phyloP scores from a whole-genome alignment of 805 yeast species.

The Saccharomycopsis amapae region DNA sequence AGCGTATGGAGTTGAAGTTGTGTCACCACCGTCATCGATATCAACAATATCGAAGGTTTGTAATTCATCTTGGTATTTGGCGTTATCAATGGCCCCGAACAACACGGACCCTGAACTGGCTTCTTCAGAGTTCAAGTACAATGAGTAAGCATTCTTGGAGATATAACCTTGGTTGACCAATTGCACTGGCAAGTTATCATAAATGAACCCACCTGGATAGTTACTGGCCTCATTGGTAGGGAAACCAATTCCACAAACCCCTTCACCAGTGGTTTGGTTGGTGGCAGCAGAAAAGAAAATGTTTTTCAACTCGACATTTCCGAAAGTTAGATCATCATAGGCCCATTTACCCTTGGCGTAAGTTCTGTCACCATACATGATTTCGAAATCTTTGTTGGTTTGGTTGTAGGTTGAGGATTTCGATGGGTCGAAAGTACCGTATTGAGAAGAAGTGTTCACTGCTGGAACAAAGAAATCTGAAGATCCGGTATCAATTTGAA shows the following conservation, averaged over 20 bases:
- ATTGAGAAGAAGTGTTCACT: constrained; percentile 9
- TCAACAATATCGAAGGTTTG: constrained; percentile 28
- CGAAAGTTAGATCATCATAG: constrained; percentile 14
- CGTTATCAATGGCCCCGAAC: constrained; percentile 40
- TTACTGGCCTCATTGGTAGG: constrained; percentile 59
- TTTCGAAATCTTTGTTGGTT: constrained; percentile 31
- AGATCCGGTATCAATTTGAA: constrained; percentile 43
- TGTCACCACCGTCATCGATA: constrained; percentile 25
- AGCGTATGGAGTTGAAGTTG: constrained; percentile 27
- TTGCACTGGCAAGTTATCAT: constrained; percentile 27
- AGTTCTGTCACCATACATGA: constrained; percentile 43
- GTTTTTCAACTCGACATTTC: constrained; percentile 16
- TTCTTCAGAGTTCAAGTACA: constrained; percentile 33
- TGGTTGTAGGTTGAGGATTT: constrained; percentile 30
- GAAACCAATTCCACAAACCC: constrained; percentile 72
- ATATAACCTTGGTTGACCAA: constrained; percentile 36
- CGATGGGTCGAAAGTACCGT: constrained; percentile 30
- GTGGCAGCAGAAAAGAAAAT: constrained; percentile 17
- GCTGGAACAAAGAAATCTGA: constrained; percentile 43
- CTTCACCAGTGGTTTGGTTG: constrained; percentile 17
- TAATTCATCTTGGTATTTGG: constrained; percentile 34
- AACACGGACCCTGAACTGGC: constrained; percentile 31
- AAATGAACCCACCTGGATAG: constrained; percentile 12
- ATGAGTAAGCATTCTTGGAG: constrained; percentile 36
- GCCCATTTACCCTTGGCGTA: constrained; percentile 43